phyloP scores from a whole-genome alignment of 345 rosid species.

The Cardamine resedifolia region DNA sequence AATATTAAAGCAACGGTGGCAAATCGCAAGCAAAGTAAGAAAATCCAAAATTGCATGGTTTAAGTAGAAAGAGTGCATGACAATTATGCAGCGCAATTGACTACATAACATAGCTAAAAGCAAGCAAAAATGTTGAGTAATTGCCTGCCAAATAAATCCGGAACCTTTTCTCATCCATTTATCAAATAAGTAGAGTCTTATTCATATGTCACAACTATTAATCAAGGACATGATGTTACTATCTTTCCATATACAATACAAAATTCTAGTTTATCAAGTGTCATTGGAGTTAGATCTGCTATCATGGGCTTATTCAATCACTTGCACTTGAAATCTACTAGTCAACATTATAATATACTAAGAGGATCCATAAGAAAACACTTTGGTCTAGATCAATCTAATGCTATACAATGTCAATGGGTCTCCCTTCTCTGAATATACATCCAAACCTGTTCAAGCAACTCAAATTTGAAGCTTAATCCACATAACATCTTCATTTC shows the following conservation, averaged over 20 bases:
- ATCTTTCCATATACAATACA: neutral
- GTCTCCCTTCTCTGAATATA: neutral
- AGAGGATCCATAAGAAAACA: neutral
- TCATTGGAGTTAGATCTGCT: neutral
- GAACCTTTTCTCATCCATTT: neutral
- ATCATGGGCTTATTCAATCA: neutral
- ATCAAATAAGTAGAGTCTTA: neutral
- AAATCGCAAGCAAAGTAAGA: neutral
- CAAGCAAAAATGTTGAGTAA: neutral
- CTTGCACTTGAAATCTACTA: neutral
- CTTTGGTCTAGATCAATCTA: constrained; percentile 11
- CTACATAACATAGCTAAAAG: neutral
- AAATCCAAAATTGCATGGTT: neutral
- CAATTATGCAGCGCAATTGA: neutral
- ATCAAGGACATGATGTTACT: neutral
- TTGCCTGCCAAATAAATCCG: neutral
- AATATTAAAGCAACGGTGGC: neutral
- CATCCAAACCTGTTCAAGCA: neutral
- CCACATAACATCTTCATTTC: neutral
- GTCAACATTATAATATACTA: neutral
- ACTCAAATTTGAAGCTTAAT: neutral
- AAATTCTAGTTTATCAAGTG: neutral
- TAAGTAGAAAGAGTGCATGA: neutral
- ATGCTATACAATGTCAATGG: neutral
- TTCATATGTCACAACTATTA: neutral